Evolutionary conservation across 495 filamentous ascomycete species (phyloP).

Genomic region (Penicillium lividum): DNA sequence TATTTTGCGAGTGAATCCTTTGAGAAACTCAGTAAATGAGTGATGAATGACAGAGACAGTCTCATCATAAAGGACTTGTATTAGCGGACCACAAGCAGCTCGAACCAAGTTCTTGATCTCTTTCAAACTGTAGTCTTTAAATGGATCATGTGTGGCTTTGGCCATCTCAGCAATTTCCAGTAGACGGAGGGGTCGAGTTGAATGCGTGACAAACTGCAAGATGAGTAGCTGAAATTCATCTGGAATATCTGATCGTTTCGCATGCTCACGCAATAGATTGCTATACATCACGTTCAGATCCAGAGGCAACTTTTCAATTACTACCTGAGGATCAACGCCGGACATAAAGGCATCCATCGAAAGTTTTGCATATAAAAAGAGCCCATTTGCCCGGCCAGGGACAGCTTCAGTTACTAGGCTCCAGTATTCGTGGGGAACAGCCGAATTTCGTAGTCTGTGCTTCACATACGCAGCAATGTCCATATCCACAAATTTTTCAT

Average conservation of each 20-base stretch:
- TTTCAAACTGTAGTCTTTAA: constrained; percentile 12
- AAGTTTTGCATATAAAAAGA: constrained; percentile 41
- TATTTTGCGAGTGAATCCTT: constrained; percentile 9
- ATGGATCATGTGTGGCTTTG: constrained; percentile 13
- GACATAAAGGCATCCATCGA: constrained; percentile 44
- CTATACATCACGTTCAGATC: constrained; percentile 50
- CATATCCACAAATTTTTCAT: constrained; percentile 35
- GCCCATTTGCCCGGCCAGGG: constrained; percentile 14
- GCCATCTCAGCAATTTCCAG: constrained; percentile 48
- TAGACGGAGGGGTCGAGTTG: constrained; percentile 50
- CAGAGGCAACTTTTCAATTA: constrained; percentile 33
- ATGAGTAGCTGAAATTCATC: constrained; percentile 44
- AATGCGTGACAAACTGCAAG: constrained; percentile 50
- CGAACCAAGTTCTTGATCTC: constrained; percentile 31
- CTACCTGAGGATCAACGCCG: constrained; percentile 15
- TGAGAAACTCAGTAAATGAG: constrained; percentile 55
- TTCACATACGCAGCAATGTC: constrained; percentile 46
- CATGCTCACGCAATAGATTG: constrained; percentile 43
- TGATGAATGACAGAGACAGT: constrained; percentile 53
- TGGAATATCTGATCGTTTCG: constrained; percentile 32
- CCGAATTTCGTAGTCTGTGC: constrained; percentile 22
- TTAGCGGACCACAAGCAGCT: constrained; percentile 48
- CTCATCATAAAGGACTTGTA: constrained; percentile 52
- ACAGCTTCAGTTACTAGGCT: constrained; percentile 13
- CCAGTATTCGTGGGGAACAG: constrained; percentile 33